phyloP scores from a whole-genome alignment of 345 rosid species.

The Linum lewisii region DNA sequence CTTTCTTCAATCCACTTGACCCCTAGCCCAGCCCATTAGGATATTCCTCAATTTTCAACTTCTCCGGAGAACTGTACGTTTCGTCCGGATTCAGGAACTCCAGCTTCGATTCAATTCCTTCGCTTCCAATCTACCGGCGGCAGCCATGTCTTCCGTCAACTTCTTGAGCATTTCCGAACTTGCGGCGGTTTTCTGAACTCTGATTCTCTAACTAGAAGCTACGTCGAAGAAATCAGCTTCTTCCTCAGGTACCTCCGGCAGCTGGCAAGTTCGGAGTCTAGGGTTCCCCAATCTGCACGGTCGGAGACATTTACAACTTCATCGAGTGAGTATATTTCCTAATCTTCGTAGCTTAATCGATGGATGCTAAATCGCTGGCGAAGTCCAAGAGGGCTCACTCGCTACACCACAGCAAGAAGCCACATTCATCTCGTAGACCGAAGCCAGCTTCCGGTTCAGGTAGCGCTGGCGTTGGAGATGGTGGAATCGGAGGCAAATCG shows the following conservation, averaged over 20 bases:
- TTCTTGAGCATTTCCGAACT: neutral
- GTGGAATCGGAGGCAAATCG: constrained; percentile 22
- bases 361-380: constrained; percentile 75
- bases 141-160: neutral
- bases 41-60: too few species aligned
- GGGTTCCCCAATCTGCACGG: too few species aligned
- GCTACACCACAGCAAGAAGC: constrained; percentile 48
- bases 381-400: constrained; percentile 88
- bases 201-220: neutral
- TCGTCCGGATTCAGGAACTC: too few species aligned
- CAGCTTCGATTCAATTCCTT: neutral
- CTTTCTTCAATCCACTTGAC: too few species aligned
- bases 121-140: neutral
- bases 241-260: constrained; percentile 1
- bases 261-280: neutral
- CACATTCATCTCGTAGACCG: neutral
- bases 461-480: constrained; percentile 23
- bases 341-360: constrained; percentile 6
- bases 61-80: too few species aligned
- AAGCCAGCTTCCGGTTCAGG: constrained; percentile 32
- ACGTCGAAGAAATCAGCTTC: neutral
- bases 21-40: too few species aligned
- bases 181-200: neutral
- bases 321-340: too few species aligned
- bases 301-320: too few species aligned